Evolutionary conservation across 2,329 filamentous ascomycete species (phyloP), one percentile per base, ranked within the genome.

Genomic region (Xylaria sp.): DNA sequence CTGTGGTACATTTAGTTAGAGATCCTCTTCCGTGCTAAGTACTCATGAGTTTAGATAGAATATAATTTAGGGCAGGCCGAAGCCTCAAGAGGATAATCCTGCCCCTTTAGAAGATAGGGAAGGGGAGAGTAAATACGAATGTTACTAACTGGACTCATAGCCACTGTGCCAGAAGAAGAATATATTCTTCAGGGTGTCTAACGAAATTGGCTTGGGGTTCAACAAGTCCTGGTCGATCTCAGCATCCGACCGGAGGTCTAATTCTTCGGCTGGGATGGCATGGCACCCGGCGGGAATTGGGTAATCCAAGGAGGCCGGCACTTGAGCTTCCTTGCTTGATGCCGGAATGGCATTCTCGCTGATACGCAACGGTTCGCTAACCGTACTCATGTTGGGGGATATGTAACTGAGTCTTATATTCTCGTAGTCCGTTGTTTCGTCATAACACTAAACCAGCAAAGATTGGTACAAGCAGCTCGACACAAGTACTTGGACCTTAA

Each of bases 131-230:
- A 23, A n/a, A 4, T 23, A 10, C 25, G 35, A 47, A 12, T 37
- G 18, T 42, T 42, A 69, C 69, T 69, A 25, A 71, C 69, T 84
- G 29, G 76, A 77, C 2, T 71, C 51, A 72, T 82, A 85, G 32
- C 86, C 86, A 3, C 77, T 78, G 74, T 88, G 81, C 87, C 87
- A 89, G 78, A 87, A 89, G 74, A 87, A 86, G 82, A 86, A 89
- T 29, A 88, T 78, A 57, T 87, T 87, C 74, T 88, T 88, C 54
- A 83, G 81, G 35, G 65, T 68, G 25, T 77, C 75, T 0, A 21
- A 4, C 50, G 78, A 74, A 32, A 84, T 75, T 23, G 82, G 79
- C 23, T 70, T 72, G 0, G 81, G 82, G 60, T 83, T 74, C 0
- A 81, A 71, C 35, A 87, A 71, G 12, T 80, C 79, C 18, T 78